Conservation (phyloP, 2,329 filamentous ascomycete genomes). For the Fusarium acutatum region DNA sequence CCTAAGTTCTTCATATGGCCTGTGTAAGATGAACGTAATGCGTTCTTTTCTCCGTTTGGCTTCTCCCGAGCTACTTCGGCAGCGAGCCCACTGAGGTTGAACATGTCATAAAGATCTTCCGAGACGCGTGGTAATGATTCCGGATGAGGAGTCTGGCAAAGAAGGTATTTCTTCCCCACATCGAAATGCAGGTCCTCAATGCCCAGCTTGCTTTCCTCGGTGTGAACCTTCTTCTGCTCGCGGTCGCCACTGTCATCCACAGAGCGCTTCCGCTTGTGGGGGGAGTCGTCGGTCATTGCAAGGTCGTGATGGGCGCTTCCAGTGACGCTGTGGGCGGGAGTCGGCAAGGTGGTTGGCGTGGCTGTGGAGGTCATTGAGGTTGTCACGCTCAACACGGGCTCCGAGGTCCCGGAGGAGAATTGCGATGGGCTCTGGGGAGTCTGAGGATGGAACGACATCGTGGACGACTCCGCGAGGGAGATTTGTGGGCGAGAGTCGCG, state of each 20-base stretch:
- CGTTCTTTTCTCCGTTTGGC: conserved; percentile 73
- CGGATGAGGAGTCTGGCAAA: conserved; percentile 68
- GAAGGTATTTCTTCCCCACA: conserved; percentile 72
- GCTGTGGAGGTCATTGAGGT: conserved; percentile 61
- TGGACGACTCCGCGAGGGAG: conserved; percentile 51
- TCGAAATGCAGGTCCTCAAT: conserved; percentile 72
- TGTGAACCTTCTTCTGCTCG: conserved; percentile 68
- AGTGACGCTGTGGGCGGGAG: conserved; percentile 70
- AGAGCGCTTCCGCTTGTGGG: conserved; percentile 69
- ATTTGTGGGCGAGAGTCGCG: conserved; percentile 45
- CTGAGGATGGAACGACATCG: conserved; percentile 73
- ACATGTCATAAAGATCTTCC: conserved; percentile 68
- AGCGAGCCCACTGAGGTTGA: conserved; percentile 64
- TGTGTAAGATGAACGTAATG: conserved; percentile 73
- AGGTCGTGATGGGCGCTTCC: conserved; percentile 58
- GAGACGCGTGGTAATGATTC: conserved; percentile 58
- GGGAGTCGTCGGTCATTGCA: conserved; percentile 61
- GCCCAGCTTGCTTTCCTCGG: conserved; percentile 68
- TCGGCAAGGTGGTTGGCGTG: conserved; percentile 64
- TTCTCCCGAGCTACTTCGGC: conserved; percentile 70
- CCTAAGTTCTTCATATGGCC: conserved; percentile 72
- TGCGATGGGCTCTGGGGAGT: conserved; percentile 74
- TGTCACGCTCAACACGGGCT: conserved; percentile 59
- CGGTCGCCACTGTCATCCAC: conserved; percentile 65
- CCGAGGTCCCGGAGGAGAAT: conserved; percentile 64